Conservation (phyloP, 495 filamentous ascomycete genomes). For the Penicillium psychrofluorescens region DNA sequence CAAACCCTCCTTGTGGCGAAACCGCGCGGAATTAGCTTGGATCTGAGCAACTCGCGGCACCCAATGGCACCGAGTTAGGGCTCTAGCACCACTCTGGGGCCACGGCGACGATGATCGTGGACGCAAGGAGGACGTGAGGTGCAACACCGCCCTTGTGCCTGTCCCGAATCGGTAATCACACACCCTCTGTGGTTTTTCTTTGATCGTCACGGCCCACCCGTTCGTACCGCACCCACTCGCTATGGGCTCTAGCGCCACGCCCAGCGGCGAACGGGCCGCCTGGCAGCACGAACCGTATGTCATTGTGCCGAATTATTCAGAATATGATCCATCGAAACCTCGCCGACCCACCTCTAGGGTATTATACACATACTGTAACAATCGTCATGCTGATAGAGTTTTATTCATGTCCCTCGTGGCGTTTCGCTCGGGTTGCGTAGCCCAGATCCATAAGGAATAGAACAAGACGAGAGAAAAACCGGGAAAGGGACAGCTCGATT, state of each 20-base stretch:
- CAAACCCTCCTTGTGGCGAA: too few species aligned
- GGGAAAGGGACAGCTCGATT: too few species aligned
- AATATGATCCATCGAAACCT: constrained; percentile 12
- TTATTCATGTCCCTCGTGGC: constrained; percentile 1
- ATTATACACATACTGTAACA: neutral
- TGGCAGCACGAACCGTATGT: constrained; percentile 11
- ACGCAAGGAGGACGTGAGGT: neutral
- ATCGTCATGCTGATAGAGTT: neutral
- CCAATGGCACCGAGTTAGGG: too few species aligned
- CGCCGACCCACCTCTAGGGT: constrained; percentile 8
- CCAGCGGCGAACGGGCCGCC: constrained; percentile 7
- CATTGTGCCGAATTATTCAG: constrained; percentile 11
- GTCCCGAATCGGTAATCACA: too few species aligned
- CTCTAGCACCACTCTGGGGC: too few species aligned
- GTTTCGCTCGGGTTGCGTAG: neutral
- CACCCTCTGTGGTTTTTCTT: neutral
- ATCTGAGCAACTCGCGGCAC: too few species aligned
- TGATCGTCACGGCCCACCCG: constrained; percentile 20
- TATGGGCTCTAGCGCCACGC: constrained; percentile 6
- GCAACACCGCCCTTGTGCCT: too few species aligned
- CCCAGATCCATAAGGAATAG: neutral
- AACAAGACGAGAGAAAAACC: too few species aligned
- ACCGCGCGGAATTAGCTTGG: too few species aligned
- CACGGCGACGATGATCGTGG: neutral
- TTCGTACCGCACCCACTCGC: constrained; percentile 13